Percentiles rank a stretch among this genome's conserved stretches.
These are phyloP conservation scores for Zea luxurians DNA, from an alignment of 176 grass and related monocot genomes.

Conservation along the genomic window DNA sequence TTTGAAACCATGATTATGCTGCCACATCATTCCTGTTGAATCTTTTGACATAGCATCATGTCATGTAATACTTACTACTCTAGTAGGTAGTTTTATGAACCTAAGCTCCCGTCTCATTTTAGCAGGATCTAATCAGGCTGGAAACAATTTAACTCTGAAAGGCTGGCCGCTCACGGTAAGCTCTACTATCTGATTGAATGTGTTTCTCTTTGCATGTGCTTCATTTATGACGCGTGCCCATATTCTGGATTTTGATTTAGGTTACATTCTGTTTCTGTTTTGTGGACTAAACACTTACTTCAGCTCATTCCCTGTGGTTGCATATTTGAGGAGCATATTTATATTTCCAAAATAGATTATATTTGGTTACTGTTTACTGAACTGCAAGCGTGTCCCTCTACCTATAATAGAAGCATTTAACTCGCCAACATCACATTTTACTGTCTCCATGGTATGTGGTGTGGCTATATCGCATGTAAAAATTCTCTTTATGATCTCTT, in stretches of 20 bases:
- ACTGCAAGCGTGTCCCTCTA: neutral
- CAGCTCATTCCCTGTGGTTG: neutral
- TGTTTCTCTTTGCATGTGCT: slow-evolving; percentile 12
- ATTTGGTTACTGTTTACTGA: neutral
- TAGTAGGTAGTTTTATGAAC: slow-evolving; percentile 14
- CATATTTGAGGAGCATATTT: slow-evolving; percentile 3
- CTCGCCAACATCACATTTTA: neutral
- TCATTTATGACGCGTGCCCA: neutral
- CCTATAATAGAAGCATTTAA: neutral
- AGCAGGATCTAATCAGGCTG: slow-evolving; percentile 72
- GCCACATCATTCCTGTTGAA: slow-evolving; percentile 8
- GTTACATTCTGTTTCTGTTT: neutral
- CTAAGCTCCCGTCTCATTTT: slow-evolving; percentile 7
- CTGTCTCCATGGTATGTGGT: slow-evolving; percentile 1
- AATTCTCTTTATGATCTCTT: neutral
- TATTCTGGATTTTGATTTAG: slow-evolving; percentile 21
- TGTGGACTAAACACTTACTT: neutral
- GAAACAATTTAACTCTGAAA: slow-evolving; percentile 79
- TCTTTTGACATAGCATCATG: neutral
- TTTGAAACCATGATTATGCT: slow-evolving; percentile 1
- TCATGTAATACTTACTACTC: neutral
- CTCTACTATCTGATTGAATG: slow-evolving; percentile 14
- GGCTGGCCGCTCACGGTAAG: slow-evolving; percentile 85
- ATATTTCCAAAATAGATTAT: slow-evolving; percentile 8
- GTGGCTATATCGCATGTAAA: neutral